These are phyloP conservation scores for Heteromeles arbutifolia DNA, from an alignment of 306 rosid genomes.

Conservation along the genomic window DNA sequence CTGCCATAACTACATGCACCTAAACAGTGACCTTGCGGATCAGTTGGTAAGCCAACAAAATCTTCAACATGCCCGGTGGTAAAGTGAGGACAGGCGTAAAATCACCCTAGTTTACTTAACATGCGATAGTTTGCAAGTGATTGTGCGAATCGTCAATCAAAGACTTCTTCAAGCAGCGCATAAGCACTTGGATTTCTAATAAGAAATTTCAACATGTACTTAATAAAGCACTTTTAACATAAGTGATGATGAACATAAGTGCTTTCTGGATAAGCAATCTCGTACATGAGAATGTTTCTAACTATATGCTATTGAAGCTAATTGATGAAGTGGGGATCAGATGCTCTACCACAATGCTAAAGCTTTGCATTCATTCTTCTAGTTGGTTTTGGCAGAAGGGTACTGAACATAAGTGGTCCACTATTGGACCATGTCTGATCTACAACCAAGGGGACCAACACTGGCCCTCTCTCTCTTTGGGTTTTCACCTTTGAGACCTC, in stretches of 20 bases:
- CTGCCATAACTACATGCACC: conserved; percentile 7
- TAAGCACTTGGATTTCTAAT: too few relatives aligned
- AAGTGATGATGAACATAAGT: too few relatives aligned
- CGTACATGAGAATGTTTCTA: too few relatives aligned
- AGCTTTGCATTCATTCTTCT: not conserved
- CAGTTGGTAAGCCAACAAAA: not conserved
- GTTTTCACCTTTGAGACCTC: not conserved
- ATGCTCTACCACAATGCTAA: not conserved
- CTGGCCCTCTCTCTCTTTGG: not conserved
- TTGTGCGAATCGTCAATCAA: not conserved
- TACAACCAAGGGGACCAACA: not conserved
- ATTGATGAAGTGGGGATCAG: not conserved
- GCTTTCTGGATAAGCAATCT: too few relatives aligned
- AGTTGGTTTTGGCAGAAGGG: not conserved
- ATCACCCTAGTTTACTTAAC: not conserved
- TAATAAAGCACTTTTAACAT: too few relatives aligned
- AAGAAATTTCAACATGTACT: too few relatives aligned
- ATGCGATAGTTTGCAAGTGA: not conserved
- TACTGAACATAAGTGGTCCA: not conserved
- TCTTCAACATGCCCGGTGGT: not conserved
- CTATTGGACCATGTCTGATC: not conserved
- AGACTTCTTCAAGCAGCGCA: too few relatives aligned
- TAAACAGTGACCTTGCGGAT: not conserved
- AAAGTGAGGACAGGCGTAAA: not conserved
- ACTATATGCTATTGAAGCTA: too few relatives aligned